phyloP scores from a whole-genome alignment of 176 grass and related monocot genomes.

The Eragrostis nindensis region DNA sequence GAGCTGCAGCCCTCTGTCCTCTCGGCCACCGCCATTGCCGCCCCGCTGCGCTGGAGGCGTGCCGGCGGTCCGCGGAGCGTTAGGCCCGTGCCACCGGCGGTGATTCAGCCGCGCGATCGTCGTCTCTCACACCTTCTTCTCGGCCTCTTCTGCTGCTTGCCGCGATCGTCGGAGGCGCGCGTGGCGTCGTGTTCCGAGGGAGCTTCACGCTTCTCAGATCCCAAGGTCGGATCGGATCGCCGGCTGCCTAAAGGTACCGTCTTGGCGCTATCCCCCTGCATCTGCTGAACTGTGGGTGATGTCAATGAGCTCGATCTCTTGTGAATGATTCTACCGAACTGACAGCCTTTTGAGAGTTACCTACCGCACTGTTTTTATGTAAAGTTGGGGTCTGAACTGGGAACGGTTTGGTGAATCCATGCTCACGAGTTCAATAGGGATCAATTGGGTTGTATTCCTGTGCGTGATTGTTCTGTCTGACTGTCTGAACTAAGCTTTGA shows the following conservation, averaged over 20 bases:
- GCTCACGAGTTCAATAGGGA: neutral
- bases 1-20: too few relatives aligned
- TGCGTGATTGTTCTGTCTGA: neutral
- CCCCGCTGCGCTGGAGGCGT: constrained; percentile 21
- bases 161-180: neutral
- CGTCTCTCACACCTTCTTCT: neutral
- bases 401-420: neutral
- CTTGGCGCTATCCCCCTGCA: neutral
- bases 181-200: neutral
- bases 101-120: neutral
- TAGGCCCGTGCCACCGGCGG: neutral
- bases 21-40: constrained; percentile 21
- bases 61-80: neutral
- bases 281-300: neutral
- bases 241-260: constrained; percentile 33
- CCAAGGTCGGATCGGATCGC: constrained; percentile 32
- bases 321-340: neutral
- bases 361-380: neutral
- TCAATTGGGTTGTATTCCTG: neutral
- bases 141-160: neutral
- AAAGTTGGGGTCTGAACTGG: neutral
- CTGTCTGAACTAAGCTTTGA: neutral
- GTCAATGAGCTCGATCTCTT: neutral
- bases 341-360: neutral
- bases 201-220: constrained; percentile 15